phyloP scores from a whole-genome alignment of 2,329 filamentous ascomycete genomes.

The Fusarium floridanum region DNA sequence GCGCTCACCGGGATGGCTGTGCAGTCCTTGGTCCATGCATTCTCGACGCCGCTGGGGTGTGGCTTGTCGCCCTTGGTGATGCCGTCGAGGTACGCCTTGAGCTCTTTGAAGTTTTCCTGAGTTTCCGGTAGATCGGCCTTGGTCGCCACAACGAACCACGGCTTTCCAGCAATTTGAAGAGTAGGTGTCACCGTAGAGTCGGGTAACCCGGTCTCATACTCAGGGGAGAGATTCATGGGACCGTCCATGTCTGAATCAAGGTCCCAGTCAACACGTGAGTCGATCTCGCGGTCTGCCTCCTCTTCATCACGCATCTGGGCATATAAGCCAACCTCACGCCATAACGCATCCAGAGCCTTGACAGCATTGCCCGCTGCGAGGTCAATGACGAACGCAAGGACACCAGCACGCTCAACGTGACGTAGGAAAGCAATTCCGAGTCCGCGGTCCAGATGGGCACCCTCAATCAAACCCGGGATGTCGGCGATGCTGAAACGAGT shows the following conservation, averaged over 20 bases:
- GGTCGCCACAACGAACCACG: slow-evolving; percentile 96
- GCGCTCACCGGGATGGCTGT: slow-evolving; percentile 88
- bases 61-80: slow-evolving; percentile 72
- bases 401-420: slow-evolving; percentile 92
- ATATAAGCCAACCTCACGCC: slow-evolving; percentile 92
- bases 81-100: slow-evolving; percentile 78
- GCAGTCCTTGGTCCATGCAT: slow-evolving; percentile 71
- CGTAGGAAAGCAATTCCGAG: slow-evolving; percentile 92
- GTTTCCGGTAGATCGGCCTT: slow-evolving; percentile 89
- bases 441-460: slow-evolving; percentile 91
- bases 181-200: slow-evolving; percentile 46
- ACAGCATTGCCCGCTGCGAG: slow-evolving; percentile 85
- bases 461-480: slow-evolving; percentile 93
- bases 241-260: slow-evolving; percentile 61
- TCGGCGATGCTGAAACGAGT: slow-evolving; percentile 94
- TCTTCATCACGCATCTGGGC: slow-evolving; percentile 81
- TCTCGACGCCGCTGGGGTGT: slow-evolving; percentile 78
- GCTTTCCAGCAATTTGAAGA: slow-evolving; percentile 90
- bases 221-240: slow-evolving; percentile 43
- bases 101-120: slow-evolving; percentile 77
- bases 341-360: slow-evolving; percentile 81
- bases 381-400: slow-evolving; percentile 94
- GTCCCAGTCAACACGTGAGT: slow-evolving; percentile 69
- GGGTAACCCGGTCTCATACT: slow-evolving; percentile 27
- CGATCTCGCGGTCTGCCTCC: slow-evolving; percentile 74